Evolutionary conservation across 257 asterid genomes (phyloP).

Genomic region (Solanum arcanum): DNA sequence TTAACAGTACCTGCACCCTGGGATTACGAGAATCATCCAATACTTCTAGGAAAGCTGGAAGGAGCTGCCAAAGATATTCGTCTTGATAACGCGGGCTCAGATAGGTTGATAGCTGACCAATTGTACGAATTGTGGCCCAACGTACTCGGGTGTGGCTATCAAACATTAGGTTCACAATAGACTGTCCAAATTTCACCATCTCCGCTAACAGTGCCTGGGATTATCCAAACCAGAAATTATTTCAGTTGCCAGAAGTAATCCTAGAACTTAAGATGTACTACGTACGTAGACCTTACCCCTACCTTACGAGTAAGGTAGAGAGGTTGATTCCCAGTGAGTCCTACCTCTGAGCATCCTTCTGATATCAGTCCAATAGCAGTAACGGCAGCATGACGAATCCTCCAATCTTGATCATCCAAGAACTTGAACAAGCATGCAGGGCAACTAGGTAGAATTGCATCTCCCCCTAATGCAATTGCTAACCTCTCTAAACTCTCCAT

Average conservation of each 20-base stretch:
- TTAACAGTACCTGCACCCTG: neutral
- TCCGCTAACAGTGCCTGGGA: neutral
- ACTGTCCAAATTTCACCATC: neutral
- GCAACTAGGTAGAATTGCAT: neutral
- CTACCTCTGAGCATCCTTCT: constrained; percentile 1
- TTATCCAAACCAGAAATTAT: neutral
- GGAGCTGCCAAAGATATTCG: neutral
- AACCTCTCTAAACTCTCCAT: neutral
- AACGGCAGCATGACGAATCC: neutral
- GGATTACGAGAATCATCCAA: neutral
- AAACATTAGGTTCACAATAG: neutral
- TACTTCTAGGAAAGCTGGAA: neutral
- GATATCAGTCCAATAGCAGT: neutral
- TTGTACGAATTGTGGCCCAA: neutral
- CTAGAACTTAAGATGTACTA: neutral
- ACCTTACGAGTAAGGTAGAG: neutral
- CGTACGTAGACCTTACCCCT: neutral
- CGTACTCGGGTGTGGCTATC: constrained; percentile 1
- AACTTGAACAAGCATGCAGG: neutral
- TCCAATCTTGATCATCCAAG: neutral
- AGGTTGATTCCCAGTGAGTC: neutral
- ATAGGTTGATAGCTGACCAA: constrained; percentile 1
- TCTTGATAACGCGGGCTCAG: neutral
- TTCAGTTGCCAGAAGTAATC: neutral
- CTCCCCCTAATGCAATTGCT: neutral